Evolutionary conservation across 2,329 filamentous ascomycete species (phyloP).

Genomic region (Berkeleyomyces basicola): DNA sequence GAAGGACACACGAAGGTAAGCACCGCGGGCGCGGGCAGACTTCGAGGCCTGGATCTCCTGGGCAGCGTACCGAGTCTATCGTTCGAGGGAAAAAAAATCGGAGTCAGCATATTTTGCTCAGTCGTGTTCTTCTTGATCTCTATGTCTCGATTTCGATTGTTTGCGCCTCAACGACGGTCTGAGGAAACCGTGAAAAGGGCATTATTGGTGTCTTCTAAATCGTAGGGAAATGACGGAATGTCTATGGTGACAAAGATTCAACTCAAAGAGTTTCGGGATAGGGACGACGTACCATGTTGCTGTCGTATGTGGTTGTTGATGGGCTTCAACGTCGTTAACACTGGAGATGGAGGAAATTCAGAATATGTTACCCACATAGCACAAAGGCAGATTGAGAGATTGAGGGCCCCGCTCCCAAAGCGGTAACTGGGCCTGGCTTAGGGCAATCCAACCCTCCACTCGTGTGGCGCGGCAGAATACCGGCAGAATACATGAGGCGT

Average conservation of each 20-base stretch:
- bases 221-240: neutral
- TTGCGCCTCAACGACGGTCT: conserved; percentile 1
- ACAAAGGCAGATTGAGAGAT: conserved; percentile 12
- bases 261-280: neutral
- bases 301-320: conserved; percentile 14
- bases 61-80: conserved; percentile 87
- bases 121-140: neutral
- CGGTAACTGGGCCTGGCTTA: conserved; percentile 11
- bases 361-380: conserved; percentile 14
- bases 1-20: conserved; percentile 98
- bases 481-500: neutral
- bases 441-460: conserved; percentile 13
- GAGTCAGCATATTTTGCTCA: conserved; percentile 3
- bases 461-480: conserved; percentile 11
- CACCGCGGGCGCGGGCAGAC: conserved; percentile 94
- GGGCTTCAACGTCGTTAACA: conserved; percentile 14
- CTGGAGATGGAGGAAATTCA: conserved; percentile 14
- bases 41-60: conserved; percentile 74
- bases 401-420: conserved; percentile 13
- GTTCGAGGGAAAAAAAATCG: conserved; percentile 6
- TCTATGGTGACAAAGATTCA: neutral
- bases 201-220: conserved; percentile 1
- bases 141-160: neutral
- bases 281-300: conserved; percentile 14
- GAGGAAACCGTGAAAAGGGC: neutral